These are phyloP conservation scores for Ustilago loliicola DNA, from an alignment of 1,284 basidiomycete species.

Conservation along the genomic window DNA sequence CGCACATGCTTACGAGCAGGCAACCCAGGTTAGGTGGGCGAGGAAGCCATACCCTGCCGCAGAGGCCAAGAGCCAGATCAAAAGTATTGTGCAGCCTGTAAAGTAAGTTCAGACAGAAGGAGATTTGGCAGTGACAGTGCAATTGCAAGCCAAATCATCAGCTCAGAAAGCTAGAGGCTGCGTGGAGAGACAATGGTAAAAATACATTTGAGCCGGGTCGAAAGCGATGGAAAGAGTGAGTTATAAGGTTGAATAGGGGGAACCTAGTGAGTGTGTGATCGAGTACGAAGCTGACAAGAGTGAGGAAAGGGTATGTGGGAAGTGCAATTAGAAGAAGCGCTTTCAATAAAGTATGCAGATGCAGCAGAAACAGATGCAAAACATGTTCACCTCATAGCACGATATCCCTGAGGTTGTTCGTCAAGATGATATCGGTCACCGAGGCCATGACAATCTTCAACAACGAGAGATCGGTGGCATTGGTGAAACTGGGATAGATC, in stretches of 20 bases:
- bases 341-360: neutral
- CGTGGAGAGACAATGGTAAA: neutral
- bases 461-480: slow-evolving; percentile 92
- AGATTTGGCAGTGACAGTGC: neutral
- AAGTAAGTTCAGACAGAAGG: neutral
- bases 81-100: slow-evolving; percentile 71
- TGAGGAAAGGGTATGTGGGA: neutral
- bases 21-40: slow-evolving; percentile 75
- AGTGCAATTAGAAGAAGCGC: slow-evolving; percentile 8
- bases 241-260: neutral
- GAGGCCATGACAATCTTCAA: slow-evolving; percentile 87
- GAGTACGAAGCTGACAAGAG: neutral
- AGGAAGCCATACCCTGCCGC: slow-evolving; percentile 75
- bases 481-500: slow-evolving; percentile 88
- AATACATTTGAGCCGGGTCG: slow-evolving; percentile 4
- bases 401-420: slow-evolving; percentile 53
- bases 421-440: slow-evolving; percentile 64
- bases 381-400: slow-evolving; percentile 21
- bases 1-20: slow-evolving; percentile 79
- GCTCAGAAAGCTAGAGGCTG: neutral
- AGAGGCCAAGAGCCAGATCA: slow-evolving; percentile 77
- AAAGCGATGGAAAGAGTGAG: neutral
- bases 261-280: slow-evolving; percentile 1
- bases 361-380: neutral
- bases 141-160: neutral